Evolutionary conservation across 2,329 filamentous ascomycete species (phyloP), one percentile per base, ranked within the genome.

Genomic region (Madurella mycetomatis): DNA sequence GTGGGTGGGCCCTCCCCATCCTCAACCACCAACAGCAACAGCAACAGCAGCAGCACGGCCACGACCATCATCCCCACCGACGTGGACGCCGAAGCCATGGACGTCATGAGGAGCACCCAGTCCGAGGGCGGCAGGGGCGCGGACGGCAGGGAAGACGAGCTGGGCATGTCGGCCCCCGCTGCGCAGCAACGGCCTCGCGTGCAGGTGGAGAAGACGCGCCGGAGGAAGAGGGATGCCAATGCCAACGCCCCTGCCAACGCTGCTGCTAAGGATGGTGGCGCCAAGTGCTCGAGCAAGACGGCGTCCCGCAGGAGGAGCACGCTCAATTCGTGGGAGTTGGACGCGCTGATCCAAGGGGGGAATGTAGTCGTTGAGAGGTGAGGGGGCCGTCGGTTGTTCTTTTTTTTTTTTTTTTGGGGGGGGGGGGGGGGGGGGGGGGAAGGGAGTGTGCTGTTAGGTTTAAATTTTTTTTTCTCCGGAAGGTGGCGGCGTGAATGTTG

Each of bases 301-400:
- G 76, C 82, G 2, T 85, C 79, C 56, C 75, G 87, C 65, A 77
- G 88, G 65, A 79, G 88, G 67, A 90, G 86, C 64, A 92, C 88
- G 17, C 72, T 92, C 32, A 90, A 82, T 63, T 84, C 86, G 2
- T 86, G 86, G 76, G 88, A 92, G 70, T 70, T 92, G 65, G 81
- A 88, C 70, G 82, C 79, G 43, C 67, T 88, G 66, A 85, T 86
- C 2, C 54, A 64, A 49, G 62, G 62, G 16, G 54, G 52, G 15
- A 48, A 30, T 9, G 62, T 60, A 2, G 45, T 49, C n/a, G 58
- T 52, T 1, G 55, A 50, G 44, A 57, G 57, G 46, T 56, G 47
- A 31, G n/a, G 13, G 37, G 46, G 19, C 92, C 92, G 87, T 86
- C 87, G 87, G 0, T 69, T 69, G 34, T 72, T 76, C 0, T 86